A percentile compares a stretch with the other conserved stretches of the same genome.
Evolutionary conservation across 176 grass and related monocot species (phyloP).

Genomic region (Carex cristatella): DNA sequence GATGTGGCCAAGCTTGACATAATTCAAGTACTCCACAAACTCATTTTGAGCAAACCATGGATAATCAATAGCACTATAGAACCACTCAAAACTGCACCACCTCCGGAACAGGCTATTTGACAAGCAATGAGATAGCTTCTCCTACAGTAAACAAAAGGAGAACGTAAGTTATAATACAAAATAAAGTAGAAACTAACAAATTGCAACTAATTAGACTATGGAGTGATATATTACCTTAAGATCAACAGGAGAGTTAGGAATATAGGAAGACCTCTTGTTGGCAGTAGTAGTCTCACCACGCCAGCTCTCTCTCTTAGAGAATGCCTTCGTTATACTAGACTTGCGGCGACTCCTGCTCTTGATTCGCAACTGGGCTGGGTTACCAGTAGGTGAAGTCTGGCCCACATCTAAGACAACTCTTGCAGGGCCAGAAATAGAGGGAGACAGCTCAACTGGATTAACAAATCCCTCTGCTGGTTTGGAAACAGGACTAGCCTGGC

Average conservation of each 20-base stretch:
- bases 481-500: constrained; percentile 36
- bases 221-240: constrained; percentile 42
- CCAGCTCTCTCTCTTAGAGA: constrained; percentile 47
- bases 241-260: constrained; percentile 35
- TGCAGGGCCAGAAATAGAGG: constrained; percentile 41
- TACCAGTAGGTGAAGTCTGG: constrained; percentile 28
- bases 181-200: background rate
- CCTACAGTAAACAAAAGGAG: constrained; percentile 34
- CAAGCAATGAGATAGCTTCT: constrained; percentile 69
- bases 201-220: background rate
- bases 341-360: constrained; percentile 68
- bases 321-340: constrained; percentile 56
- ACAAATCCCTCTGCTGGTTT: constrained; percentile 30
- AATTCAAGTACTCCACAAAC: constrained; percentile 96
- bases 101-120: constrained; percentile 78
- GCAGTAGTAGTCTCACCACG: constrained; percentile 34
- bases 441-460: constrained; percentile 40
- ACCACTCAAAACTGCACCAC: constrained; percentile 98
- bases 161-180: constrained; percentile 17
- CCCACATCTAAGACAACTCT: constrained; percentile 34
- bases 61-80: constrained; percentile 99
- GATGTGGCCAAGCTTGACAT: constrained; percentile 89
- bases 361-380: constrained; percentile 36
- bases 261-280: constrained; percentile 43
- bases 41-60: constrained; percentile 96